Base-by-base conservation (phyloP, 352 stramenopile genomes). In the Pythium periplocum region DNA sequence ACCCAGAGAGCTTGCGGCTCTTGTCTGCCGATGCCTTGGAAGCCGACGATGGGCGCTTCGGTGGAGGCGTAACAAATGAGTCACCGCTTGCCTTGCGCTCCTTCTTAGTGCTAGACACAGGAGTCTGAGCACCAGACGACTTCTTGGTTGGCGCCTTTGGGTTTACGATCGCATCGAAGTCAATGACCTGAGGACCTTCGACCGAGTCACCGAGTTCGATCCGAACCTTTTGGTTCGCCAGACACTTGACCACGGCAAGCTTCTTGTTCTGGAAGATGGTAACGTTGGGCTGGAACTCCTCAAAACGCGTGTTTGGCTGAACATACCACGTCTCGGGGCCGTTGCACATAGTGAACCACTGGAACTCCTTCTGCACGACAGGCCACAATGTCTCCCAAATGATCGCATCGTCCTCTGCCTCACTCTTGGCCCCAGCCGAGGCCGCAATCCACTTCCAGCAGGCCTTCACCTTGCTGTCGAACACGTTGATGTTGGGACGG, bases 221-320 rank as follows among this genome's bases (percentile, higher is more conserved):
- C 9, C 62, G 61, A 34, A 83, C 67, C 7, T 80, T 63, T 43
- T 83, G 68, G 6, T 66, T 41, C 9, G 71, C 65, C 51, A 91
- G 53, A 55, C 73, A 86, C 58, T 87, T 79, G 49, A 87, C 58
- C 26, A 89, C 75, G 5, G 81, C 78, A 33, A 66, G 70, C 60
- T 87, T 86, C 64, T 89, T 87, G 47, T 51, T 80, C 68, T 89
- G 78, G 69, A 91, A 91, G 48, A 91, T 85, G 6, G 81, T 91
- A 45, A 87, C 78, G 53, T 91, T 91, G 10, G 81, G 81, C 50
- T 65, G 59, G 47, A 91, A 87, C 36, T 80, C 65, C 50, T 78
- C 64, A 49, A 91, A 91, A 42, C 70, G 64, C 17, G 78, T 91
- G 43, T 84, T 62, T 12, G 81, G 78, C 59, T 86, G 79, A 49